Evolutionary conservation across 2,329 filamentous ascomycete genomes (phyloP), one percentile per base, ranked within the genome.

Genomic region (Neonectria neomacrospora): DNA sequence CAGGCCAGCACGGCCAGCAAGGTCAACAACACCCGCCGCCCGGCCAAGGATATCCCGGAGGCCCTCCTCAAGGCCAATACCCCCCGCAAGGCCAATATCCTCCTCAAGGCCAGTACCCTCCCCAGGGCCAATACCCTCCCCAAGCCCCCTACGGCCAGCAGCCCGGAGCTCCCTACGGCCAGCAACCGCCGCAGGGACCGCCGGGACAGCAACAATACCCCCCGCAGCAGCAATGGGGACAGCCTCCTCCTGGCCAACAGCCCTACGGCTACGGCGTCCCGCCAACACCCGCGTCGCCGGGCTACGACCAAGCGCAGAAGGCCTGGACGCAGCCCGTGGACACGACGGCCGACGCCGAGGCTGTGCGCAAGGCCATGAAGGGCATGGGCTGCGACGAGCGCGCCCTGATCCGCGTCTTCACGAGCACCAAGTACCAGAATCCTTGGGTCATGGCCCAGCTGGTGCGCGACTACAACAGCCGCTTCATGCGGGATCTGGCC

Each of bases 321-420:
- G 57, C 67, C 1, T 71, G 44, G 53, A 55, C 62, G 0, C 66
- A 67, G 2, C 73, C 64, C n/a, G 69, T 77, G 11, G 71, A 79
- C 32, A 78, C 76, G 4, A 18, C 64, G 2, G 30, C 66, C 16
- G 77, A 78, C 6, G 70, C 70, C 1, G 74, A 78, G 61, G 47
- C 63, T 1, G 54, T 79, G 1, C 70, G 75, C 48, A 75, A 77
- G 22, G 76, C 77, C 1, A 78, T 79, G 77, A 76, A 76, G 61
- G 76, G 75, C 8, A 74, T 76, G 67, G 77, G 76, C 1, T 78
- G 76, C 37, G 74, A 78, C 20, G 74, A 79, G 54, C 57, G 65
- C 2, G 67, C 74, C 0, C 57, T 79, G 10, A 75, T 78, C 37
- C 66, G 67, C 3, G 63, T 77, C 8, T 65, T 79, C 10, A 67